Base-by-base conservation (phyloP, 306 rosid species). In the Quercus mongolica region DNA sequence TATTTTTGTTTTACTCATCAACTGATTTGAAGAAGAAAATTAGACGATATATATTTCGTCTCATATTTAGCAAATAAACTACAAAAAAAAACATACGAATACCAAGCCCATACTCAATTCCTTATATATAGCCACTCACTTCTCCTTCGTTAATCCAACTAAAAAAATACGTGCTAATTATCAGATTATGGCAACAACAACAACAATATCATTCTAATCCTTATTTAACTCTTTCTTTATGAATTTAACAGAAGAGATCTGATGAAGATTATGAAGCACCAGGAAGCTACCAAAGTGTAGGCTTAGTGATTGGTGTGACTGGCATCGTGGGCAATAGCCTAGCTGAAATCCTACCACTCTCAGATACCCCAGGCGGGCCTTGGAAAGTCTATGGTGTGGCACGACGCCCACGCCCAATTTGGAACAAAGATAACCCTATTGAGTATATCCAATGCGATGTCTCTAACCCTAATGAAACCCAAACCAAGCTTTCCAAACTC, bases 381-480 rank as follows among this genome's bases (percentile, higher is more conserved):
- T 90, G 97, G 97, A 90, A 92, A 30, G 92, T 92, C 77, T 92
- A 92, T 72, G 92, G 97, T 58, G 92, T 90, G 3, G 93, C 93
- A 0, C 93, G 92, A 13, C 87, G 93, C 1, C 90, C 92, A 11
- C 87, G 91, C 0, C 95, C 97, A 4, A 21, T 44, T 20, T 92
- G 97, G 95, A 90, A 86, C 83, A 85, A 76, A 63, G 92, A 90
- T 2, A 90, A 87, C 78, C 91, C 89, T 0, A 46, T 90, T 63
- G 87, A 92, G 25, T 90, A 87, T 61, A 79, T 90, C 74, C 95
- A 87, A 76, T 92, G 95, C 84, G 97, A 92, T 26, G 13, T 92
- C 89, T 81, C 91, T 74, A 86, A 90, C 61, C 57, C 87, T n/a
- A 28, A 76, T 17, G 92, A 92, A 49, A 74, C 90, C 68, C 41